Base-by-base conservation (phyloP, 495 filamentous ascomycete genomes). In the Cryomyces minteri region DNA sequence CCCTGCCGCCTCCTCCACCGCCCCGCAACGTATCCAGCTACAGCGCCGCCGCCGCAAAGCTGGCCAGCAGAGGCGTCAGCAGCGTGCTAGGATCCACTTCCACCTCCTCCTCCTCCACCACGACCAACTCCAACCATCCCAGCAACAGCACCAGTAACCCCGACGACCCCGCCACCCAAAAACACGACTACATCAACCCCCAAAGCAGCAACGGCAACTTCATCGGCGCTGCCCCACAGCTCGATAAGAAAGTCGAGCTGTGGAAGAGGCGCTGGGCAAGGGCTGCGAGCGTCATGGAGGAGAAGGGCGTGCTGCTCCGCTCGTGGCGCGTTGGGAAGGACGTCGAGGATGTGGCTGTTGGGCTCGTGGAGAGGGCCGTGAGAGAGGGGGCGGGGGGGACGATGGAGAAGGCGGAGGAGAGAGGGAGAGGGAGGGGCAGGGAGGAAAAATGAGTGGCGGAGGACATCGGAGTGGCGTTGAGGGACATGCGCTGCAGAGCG, bases 291-390 rank as follows among this genome's bases (percentile, higher is more conserved):
- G 62, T 79, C 6, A 69, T 96, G 6, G 74, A 74, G 4, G 57
- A 68, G 0, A 65, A 73, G 43, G 82, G 81, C 2, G 84, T 96
- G 0, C 61, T 75, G 49, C 60, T 99, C 47, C 74, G 81, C 47
- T 88, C 73, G 47, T 98, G 90, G 90, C 71, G 85, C 39, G 74
- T 74, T 5, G 90, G 90, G 1, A 68, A 67, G n/a, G 90, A 96
- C 70, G 80, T 83, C 5, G 63, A 73, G 52, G 68, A 72, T 44
- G 66, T 77, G 32, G 67, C 64, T 49, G 55, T 70, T 7, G 65
- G 61, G 59, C 48, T 80, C 46, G 67, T 75, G 0, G 66, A 75
- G 46, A 41, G 44, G 50, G 68, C 58, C 10, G 14, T 67, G 52
- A 58, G 53, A 48, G 55, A 59, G 47, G 34, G 18, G 18, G 18